phyloP scores from a whole-genome alignment of 2,329 filamentous ascomycete species.

The Claviceps sp. region DNA sequence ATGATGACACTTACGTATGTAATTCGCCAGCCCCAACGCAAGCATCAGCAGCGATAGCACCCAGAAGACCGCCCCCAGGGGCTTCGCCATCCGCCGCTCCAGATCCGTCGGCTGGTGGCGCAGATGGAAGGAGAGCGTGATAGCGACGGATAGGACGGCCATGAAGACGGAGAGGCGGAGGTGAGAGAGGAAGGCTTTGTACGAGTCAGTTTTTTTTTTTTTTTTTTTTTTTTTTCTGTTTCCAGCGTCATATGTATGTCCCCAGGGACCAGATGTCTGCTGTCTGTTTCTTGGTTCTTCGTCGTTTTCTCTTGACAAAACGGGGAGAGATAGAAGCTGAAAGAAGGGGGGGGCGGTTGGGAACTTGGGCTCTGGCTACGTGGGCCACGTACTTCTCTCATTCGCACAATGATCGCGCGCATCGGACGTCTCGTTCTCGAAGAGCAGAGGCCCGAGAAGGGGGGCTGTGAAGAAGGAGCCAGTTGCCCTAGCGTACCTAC shows the following conservation, averaged over 20 bases:
- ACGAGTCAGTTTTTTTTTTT: background rate
- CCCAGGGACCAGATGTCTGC: too few relatives aligned
- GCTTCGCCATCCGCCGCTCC: conserved; percentile 66
- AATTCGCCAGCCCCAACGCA: conserved; percentile 67
- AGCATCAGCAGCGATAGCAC: conserved; percentile 64
- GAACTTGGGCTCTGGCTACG: too few relatives aligned
- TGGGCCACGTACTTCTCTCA: conserved; percentile 44
- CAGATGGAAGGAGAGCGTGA: conserved; percentile 86
- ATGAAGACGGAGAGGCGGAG: conserved; percentile 82
- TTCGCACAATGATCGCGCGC: conserved; percentile 69
- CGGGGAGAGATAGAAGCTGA: background rate
- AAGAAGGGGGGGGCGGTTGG: background rate
- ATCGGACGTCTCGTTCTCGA: conserved; percentile 62
- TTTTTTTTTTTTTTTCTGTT: background rate
- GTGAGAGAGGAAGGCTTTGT: conserved; percentile 69
- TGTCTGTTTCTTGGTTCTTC: too few relatives aligned
- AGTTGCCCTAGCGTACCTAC: too few relatives aligned
- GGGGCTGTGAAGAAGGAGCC: conserved; percentile 46
- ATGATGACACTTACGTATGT: conserved; percentile 42
- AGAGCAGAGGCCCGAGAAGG: conserved; percentile 52
- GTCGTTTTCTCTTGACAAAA: background rate
- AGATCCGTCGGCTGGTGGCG: conserved; percentile 54
- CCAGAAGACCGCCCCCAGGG: conserved; percentile 85
- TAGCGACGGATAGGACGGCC: conserved; percentile 77
- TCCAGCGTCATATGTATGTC: too few relatives aligned